Evolutionary conservation across 805 yeast genomes (phyloP).

Genomic region (Myxozyma vanderwaltii): DNA sequence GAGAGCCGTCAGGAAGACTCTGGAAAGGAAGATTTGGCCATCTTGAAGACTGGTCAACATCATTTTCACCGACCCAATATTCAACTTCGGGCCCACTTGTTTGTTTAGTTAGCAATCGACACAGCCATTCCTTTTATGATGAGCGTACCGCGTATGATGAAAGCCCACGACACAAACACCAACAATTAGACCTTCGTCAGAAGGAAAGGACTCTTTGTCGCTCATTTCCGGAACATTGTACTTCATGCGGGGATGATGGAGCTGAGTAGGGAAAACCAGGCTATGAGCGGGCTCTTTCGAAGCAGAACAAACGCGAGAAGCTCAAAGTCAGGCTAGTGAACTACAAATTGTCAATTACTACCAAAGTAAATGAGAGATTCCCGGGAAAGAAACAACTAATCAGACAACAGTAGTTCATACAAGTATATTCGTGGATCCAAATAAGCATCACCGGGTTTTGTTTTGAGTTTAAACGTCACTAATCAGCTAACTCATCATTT

Average conservation of each 20-base stretch:
- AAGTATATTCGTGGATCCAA: no score
- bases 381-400: no score
- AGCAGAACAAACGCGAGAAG: no score
- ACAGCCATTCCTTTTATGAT: no score
- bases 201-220: not conserved
- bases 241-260: not conserved
- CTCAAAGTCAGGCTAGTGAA: no score
- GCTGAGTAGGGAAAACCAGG: no score
- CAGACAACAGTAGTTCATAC: no score
- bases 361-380: no score
- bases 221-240: conserved; percentile 19
- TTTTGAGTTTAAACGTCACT: no score
- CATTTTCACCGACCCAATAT: conserved; percentile 69
- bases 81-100: conserved; percentile 91
- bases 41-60: conserved; percentile 46
- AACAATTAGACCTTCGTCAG: conserved; percentile 52
- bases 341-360: no score
- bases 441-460: no score
- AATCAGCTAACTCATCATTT: no score
- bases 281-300: not conserved
- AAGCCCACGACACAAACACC: conserved; percentile 91
- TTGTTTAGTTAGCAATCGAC: not conserved
- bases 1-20: conserved; percentile 95
- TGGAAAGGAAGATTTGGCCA: conserved; percentile 94
- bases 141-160: conserved; percentile 59